Conservation (phyloP, 2,329 filamentous ascomycete genomes). For the Albifimbria verrucaria region DNA sequence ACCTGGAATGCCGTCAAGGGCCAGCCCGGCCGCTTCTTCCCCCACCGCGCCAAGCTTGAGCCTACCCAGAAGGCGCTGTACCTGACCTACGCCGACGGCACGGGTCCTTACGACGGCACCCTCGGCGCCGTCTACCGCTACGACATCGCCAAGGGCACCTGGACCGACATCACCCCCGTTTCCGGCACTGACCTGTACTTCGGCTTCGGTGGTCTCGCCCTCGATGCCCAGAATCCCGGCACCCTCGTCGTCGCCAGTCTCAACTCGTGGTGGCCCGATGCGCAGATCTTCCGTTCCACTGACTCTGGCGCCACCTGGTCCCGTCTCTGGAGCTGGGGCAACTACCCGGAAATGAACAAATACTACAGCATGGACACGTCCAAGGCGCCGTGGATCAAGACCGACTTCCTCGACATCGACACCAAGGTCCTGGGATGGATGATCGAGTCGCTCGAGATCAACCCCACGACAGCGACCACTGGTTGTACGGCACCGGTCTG, state of each 20-base stretch:
- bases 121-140: conserved; percentile 53
- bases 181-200: conserved; percentile 43
- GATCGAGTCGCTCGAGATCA: conserved; percentile 56
- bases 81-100: conserved; percentile 51
- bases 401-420: conserved; percentile 43
- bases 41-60: conserved; percentile 51
- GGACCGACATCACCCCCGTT: conserved; percentile 56
- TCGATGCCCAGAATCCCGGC: conserved; percentile 52
- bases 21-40: conserved; percentile 49
- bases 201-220: conserved; percentile 53
- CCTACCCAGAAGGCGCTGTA: conserved; percentile 51
- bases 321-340: conserved; percentile 48
- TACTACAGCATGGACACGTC: conserved; percentile 44
- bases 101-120: conserved; percentile 55
- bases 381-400: conserved; percentile 52
- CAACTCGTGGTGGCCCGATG: conserved; percentile 60
- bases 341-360: conserved; percentile 40
- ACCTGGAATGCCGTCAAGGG: conserved; percentile 49
- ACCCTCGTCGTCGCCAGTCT: conserved; percentile 54
- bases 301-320: conserved; percentile 55
- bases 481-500: conserved; percentile 59
- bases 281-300: conserved; percentile 51
- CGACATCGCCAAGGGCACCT: conserved; percentile 42
- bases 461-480: conserved; percentile 57
- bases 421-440: conserved; percentile 57